phyloP scores from a whole-genome alignment of 352 stramenopile species.

The Plasmopara viticola region DNA sequence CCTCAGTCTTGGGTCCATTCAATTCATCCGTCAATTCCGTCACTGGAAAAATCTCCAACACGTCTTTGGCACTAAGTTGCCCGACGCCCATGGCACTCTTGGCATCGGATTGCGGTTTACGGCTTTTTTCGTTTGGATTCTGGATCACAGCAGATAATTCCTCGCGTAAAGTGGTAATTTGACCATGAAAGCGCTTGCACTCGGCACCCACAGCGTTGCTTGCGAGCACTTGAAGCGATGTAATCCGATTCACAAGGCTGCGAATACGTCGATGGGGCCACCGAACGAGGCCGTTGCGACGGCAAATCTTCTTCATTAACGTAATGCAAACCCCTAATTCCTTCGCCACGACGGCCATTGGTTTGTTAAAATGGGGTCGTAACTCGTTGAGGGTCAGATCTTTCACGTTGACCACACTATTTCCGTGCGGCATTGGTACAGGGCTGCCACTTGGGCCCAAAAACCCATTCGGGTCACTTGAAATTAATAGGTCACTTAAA shows the following conservation, averaged over 20 bases:
- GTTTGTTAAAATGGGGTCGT: constrained; percentile 79
- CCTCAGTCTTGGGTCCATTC: background rate
- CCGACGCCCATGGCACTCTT: constrained; percentile 12
- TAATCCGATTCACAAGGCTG: constrained; percentile 78
- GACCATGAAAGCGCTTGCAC: constrained; percentile 51
- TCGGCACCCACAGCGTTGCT: constrained; percentile 43
- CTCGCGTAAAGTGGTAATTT: constrained; percentile 53
- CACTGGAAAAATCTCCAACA: background rate
- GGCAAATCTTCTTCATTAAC: constrained; percentile 86
- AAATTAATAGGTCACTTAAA: constrained; percentile 44
- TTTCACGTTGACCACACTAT: constrained; percentile 61
- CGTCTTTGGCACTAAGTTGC: background rate
- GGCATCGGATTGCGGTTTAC: constrained; percentile 59
- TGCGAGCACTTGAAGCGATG: constrained; percentile 61
- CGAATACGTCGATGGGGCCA: constrained; percentile 81
- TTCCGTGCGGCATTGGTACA: constrained; percentile 28
- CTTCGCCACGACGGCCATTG: constrained; percentile 75
- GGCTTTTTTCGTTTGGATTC: constrained; percentile 82
- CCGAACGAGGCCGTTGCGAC: constrained; percentile 68
- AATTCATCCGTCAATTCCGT: background rate
- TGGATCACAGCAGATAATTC: constrained; percentile 75
- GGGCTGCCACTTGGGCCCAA: constrained; percentile 32
- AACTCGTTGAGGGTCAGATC: constrained; percentile 78
- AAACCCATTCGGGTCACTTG: constrained; percentile 34
- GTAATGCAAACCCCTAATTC: constrained; percentile 82